These are phyloP conservation scores for Ceratobasidium sp. DNA, from an alignment of 1,284 basidiomycete species.

Conservation along the genomic window DNA sequence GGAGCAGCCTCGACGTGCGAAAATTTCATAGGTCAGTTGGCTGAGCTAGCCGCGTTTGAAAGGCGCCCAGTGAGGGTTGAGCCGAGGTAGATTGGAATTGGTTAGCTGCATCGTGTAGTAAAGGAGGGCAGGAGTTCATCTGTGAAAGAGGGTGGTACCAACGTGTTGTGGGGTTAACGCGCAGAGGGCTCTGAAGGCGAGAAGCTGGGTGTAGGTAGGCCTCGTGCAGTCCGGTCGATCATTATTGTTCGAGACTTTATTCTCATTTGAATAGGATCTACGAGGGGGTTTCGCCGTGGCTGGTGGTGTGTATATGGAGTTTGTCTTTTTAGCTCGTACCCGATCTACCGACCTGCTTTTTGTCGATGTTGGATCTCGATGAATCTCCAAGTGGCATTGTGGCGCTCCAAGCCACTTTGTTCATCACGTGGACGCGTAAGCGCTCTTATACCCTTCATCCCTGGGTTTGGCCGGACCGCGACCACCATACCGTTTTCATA, in stretches of 20 bases:
- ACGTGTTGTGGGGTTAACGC: constrained; percentile 14
- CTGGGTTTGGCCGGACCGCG: background rate
- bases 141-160: constrained; percentile 6
- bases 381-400: background rate
- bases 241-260: background rate
- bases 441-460: constrained; percentile 32
- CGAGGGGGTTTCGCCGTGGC: background rate
- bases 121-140: background rate
- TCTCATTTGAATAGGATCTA: constrained; percentile 16
- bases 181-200: background rate
- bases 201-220: background rate
- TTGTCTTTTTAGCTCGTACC: background rate
- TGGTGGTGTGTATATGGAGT: background rate
- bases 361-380: constrained; percentile 1
- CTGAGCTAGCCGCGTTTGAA: background rate
- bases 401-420: background rate
- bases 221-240: background rate
- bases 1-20: background rate
- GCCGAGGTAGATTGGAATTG: background rate
- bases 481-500: constrained; percentile 10
- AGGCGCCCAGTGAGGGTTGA: background rate
- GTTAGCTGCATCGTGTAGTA: background rate
- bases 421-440: constrained; percentile 29
- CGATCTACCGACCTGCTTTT: background rate
- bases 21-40: background rate